Evolutionary conservation across 2,329 filamentous ascomycete species (phyloP).

Genomic region (Mariannaea sp.): DNA sequence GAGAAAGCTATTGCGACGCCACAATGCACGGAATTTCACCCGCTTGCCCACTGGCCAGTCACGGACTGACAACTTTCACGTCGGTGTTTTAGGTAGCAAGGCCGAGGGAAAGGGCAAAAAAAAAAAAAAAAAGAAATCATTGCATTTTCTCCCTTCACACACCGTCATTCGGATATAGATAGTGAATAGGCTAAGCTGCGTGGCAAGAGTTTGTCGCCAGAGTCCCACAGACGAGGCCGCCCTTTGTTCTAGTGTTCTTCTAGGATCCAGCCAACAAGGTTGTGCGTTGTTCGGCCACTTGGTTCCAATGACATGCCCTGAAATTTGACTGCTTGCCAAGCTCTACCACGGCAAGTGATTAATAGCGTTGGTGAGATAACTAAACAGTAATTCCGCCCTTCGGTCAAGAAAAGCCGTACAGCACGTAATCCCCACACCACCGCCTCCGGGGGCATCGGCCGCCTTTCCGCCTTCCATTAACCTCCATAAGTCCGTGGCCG

Average conservation of each 20-base stretch:
- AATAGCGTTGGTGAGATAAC: constrained; percentile 7
- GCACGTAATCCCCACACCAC: constrained; percentile 23
- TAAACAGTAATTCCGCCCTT: constrained; percentile 21
- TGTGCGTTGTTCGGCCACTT: not conserved
- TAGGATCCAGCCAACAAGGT: constrained; percentile 11
- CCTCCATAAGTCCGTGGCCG: constrained; percentile 4
- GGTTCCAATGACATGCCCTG: constrained; percentile 21
- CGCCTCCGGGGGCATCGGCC: constrained; percentile 6
- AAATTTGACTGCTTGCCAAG: constrained; percentile 7
- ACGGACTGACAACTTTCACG: not conserved
- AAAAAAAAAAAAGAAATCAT: not conserved
- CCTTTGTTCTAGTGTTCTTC: constrained; percentile 15
- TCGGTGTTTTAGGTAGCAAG: not conserved
- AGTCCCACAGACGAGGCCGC: constrained; percentile 27
- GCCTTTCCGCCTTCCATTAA: constrained; percentile 6
- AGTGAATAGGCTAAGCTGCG: constrained; percentile 1
- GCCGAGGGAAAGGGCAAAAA: no score
- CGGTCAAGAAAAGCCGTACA: constrained; percentile 28
- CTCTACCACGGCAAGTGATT: constrained; percentile 6
- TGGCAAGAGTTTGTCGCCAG: constrained; percentile 17
- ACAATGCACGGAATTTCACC: constrained; percentile 6
- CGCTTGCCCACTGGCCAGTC: not conserved
- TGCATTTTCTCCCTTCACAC: not conserved
- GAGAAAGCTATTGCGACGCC: constrained; percentile 11
- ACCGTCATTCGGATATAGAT: not conserved